Conservation (phyloP, 495 filamentous ascomycete species). For the Darksidea phi region DNA sequence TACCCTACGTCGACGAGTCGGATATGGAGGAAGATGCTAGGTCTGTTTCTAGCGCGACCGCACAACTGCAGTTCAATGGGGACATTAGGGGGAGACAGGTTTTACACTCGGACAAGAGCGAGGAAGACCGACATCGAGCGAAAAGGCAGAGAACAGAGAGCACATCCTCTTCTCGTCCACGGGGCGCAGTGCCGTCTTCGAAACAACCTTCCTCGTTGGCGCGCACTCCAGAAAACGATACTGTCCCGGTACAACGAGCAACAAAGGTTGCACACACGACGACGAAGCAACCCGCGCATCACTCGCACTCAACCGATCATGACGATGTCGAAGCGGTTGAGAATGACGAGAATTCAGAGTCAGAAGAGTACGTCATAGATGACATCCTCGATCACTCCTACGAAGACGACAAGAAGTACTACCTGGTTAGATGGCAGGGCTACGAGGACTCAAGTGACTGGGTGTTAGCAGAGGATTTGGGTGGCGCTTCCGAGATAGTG, state of each 20-base stretch:
- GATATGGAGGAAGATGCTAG: not conserved
- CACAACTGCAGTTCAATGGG: conserved; percentile 8
- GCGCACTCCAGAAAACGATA: not conserved
- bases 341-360: not conserved
- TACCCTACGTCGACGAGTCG: not conserved
- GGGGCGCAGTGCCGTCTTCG: not conserved
- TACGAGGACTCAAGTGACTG: conserved; percentile 19
- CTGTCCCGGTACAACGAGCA: not conserved
- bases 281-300: conserved; percentile 1
- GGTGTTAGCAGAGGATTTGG: conserved; percentile 12
- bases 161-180: not conserved
- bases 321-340: conserved; percentile 6
- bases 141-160: conserved; percentile 14
- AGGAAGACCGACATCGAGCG: not conserved
- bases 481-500: conserved; percentile 11
- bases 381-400: conserved; percentile 14
- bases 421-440: conserved; percentile 21
- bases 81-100: not conserved
- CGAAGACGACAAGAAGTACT: conserved; percentile 14
- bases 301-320: not conserved
- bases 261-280: not conserved
- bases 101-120: not conserved
- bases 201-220: not conserved
- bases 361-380: conserved; percentile 10
- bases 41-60: conserved; percentile 6